Conservation (phyloP, 2,329 filamentous ascomycete genomes). For the Alternaria sp. region DNA sequence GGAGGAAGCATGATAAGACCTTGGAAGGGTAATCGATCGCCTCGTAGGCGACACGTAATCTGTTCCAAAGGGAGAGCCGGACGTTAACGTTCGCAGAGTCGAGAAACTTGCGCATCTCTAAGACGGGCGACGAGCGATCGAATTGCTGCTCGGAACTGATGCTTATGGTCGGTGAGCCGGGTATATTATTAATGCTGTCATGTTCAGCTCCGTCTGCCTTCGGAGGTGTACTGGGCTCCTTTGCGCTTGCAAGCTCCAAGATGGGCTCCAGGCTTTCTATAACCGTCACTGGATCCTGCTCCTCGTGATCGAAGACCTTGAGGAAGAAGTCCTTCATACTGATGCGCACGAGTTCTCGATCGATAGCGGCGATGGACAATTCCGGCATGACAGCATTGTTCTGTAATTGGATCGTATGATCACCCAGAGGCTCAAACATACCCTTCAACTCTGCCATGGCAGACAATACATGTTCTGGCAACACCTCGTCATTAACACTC, state of each 20-base stretch:
- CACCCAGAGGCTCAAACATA: conserved; percentile 59
- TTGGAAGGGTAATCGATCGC: conserved; percentile 87
- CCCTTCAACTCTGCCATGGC: conserved; percentile 70
- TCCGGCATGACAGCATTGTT: conserved; percentile 92
- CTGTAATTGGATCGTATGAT: conserved; percentile 67
- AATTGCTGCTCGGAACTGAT: conserved; percentile 9
- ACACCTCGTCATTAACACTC: conserved; percentile 63
- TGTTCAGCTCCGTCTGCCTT: conserved; percentile 22
- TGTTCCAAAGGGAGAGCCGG: conserved; percentile 86
- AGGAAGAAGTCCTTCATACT: conserved; percentile 97
- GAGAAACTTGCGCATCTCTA: conserved; percentile 86
- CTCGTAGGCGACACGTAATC: conserved; percentile 87
- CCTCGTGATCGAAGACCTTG: conserved; percentile 84
- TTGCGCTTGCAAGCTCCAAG: conserved; percentile 67
- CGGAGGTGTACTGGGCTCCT: background rate
- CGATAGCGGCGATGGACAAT: conserved; percentile 81
- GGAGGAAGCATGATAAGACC: conserved; percentile 84
- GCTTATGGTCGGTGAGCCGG: conserved; percentile 25
- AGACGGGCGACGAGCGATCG: conserved; percentile 54
- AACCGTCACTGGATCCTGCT: conserved; percentile 79
- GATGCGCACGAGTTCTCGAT: conserved; percentile 88
- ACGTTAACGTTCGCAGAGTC: conserved; percentile 82
- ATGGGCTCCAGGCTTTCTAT: conserved; percentile 95
- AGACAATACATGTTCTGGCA: conserved; percentile 67
- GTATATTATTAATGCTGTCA: conserved; percentile 19